phyloP scores from a whole-genome alignment of 768 basidiomycete species.

The Lentinula sp. region DNA sequence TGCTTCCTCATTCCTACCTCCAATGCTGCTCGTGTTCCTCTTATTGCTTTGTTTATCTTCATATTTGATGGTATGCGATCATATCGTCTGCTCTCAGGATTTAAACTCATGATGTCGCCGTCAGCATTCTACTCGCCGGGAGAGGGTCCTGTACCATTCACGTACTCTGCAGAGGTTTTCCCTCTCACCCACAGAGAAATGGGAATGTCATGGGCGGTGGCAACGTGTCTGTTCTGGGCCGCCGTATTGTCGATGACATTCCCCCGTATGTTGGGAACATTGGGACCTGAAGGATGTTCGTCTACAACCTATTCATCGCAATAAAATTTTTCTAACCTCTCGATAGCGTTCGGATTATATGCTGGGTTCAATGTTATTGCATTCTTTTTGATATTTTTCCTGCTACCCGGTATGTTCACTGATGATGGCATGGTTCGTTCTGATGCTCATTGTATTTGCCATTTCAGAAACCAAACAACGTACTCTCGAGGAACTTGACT shows the following conservation, averaged over 20 bases:
- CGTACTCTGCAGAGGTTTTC: slow-evolving; percentile 90
- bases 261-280: slow-evolving; percentile 46
- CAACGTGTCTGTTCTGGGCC: slow-evolving; percentile 46
- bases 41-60: slow-evolving; percentile 32
- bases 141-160: slow-evolving; percentile 87
- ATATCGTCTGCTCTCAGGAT: not conserved
- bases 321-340: not conserved
- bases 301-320: not conserved
- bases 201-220: slow-evolving; percentile 48
- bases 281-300: slow-evolving; percentile 15
- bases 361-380: slow-evolving; percentile 45
- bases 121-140: slow-evolving; percentile 71
- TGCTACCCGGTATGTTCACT: slow-evolving; percentile 39
- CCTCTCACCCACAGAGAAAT: slow-evolving; percentile 76
- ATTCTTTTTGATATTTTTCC: slow-evolving; percentile 49
- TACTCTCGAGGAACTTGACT: slow-evolving; percentile 45
- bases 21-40: slow-evolving; percentile 31
- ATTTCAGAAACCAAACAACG: slow-evolving; percentile 43
- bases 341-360: slow-evolving; percentile 50
- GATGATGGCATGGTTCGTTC: not conserved
- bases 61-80: slow-evolving; percentile 17
- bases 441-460: not conserved
- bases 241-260: slow-evolving; percentile 52
- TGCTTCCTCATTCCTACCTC: slow-evolving; percentile 47
- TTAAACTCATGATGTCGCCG: not conserved